A percentile compares a stretch with the other conserved stretches of the same genome.
phyloP scores from a whole-genome alignment of 1,284 basidiomycete genomes.

The Boletus hoseneyae region DNA sequence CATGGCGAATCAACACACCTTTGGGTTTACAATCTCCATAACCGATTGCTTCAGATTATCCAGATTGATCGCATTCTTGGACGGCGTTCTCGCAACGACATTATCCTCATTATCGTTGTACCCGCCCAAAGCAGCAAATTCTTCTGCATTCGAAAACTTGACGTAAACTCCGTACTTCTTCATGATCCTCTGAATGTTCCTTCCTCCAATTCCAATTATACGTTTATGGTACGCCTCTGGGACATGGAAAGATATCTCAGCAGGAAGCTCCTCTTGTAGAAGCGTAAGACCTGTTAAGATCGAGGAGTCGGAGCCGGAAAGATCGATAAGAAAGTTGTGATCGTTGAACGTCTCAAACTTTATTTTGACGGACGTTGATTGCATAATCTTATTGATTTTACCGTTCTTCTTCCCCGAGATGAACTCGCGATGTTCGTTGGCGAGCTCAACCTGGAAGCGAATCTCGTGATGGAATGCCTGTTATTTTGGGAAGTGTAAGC shows the following conservation, averaged over 20 bases:
- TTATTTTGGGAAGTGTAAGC: conserved; percentile 1
- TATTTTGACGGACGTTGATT: conserved; percentile 94
- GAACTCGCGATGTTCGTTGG: conserved; percentile 98
- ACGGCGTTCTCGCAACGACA: conserved; percentile 94
- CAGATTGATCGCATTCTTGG: conserved; percentile 95
- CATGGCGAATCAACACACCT: conserved; percentile 48
- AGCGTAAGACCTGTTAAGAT: conserved; percentile 87
- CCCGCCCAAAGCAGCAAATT: conserved; percentile 92
- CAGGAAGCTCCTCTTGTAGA: conserved; percentile 94
- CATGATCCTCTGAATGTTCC: conserved; percentile 99
- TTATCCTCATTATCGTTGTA: conserved; percentile 99
- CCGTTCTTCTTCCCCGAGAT: conserved; percentile 98
- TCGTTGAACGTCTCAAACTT: conserved; percentile 99
- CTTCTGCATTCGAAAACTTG: conserved; percentile 98
- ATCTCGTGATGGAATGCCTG: conserved; percentile 95
- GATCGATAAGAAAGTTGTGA: conserved; percentile 98
- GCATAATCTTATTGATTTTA: conserved; percentile 99
- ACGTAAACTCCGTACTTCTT: conserved; percentile 99
- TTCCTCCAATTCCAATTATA: conserved; percentile 97
- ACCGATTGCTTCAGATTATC: conserved; percentile 96
- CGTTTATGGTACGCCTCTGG: conserved; percentile 99
- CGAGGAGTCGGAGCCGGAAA: conserved; percentile 77
- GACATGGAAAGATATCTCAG: conserved; percentile 99
- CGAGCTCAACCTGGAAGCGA: conserved; percentile 97
- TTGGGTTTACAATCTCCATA: conserved; percentile 96